phyloP scores from a whole-genome alignment of 2,329 filamentous ascomycete species.

The Akanthomyces uredinophilus region DNA sequence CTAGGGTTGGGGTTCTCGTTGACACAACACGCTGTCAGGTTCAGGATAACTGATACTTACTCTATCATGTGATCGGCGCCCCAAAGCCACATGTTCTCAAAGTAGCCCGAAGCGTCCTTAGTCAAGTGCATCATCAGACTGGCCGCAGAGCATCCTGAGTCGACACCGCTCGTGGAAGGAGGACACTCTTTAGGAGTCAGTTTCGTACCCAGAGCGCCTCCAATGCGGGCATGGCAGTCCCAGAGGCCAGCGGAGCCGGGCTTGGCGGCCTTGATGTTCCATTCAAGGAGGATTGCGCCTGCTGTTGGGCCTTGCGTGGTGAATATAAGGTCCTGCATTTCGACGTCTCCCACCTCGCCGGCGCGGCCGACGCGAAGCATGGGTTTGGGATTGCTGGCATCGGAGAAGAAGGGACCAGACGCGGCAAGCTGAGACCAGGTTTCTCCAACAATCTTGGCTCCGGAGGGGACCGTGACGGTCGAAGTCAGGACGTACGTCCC shows the following conservation, averaged over 20 bases:
- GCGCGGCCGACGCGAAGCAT: conserved; percentile 60
- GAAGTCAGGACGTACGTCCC: conserved; percentile 37
- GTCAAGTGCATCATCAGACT: conserved; percentile 49
- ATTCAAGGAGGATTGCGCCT: conserved; percentile 67
- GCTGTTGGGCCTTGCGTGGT: conserved; percentile 57
- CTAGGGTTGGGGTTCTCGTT: too few species aligned
- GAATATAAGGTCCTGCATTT: conserved; percentile 66
- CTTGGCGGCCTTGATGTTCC: conserved; percentile 36
- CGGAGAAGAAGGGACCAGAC: too few species aligned
- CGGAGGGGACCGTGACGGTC: conserved; percentile 29
- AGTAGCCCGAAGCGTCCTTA: conserved; percentile 40
- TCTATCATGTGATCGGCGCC: conserved; percentile 57
- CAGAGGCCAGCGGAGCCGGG: conserved; percentile 39
- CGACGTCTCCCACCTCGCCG: conserved; percentile 57
- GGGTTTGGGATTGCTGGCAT: conserved; percentile 30
- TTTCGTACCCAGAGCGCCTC: conserved; percentile 61
- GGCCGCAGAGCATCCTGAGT: conserved; percentile 51
- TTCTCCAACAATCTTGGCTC: conserved; percentile 24
- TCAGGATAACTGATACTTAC: too few species aligned
- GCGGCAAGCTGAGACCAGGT: too few species aligned
- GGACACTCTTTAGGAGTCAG: conserved; percentile 59
- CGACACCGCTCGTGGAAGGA: conserved; percentile 36
- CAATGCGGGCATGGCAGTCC: conserved; percentile 68
- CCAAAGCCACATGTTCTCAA: conserved; percentile 60
- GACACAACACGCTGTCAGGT: too few species aligned